phyloP scores from a whole-genome alignment of 148 eudicot genomes.

The Heliamphora exappendiculata region DNA sequence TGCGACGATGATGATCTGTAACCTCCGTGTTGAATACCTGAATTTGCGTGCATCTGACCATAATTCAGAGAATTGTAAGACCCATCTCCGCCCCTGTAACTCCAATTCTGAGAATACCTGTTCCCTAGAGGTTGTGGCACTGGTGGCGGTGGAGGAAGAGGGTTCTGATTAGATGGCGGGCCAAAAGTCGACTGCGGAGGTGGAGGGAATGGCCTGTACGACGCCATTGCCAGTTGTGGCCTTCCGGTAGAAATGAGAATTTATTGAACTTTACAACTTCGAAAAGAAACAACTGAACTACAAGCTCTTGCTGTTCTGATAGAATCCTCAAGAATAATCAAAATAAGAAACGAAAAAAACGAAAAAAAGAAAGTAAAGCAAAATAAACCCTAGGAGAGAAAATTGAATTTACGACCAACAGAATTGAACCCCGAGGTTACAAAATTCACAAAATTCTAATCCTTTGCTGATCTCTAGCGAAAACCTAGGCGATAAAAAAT shows the following conservation, averaged over 20 bases:
- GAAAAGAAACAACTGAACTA: background rate
- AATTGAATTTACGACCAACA: background rate
- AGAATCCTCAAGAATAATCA: background rate
- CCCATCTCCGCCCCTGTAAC: slow-evolving; percentile 35
- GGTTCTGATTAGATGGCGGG: slow-evolving; percentile 46
- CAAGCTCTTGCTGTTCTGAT: background rate
- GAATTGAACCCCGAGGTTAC: background rate
- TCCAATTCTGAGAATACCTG: slow-evolving; percentile 72
- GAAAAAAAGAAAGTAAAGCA: too few relatives aligned
- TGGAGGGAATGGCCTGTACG: slow-evolving; percentile 83
- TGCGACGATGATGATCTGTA: slow-evolving; percentile 22
- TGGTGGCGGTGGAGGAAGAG: slow-evolving; percentile 37
- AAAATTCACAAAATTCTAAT: background rate
- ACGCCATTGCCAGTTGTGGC: slow-evolving; percentile 43
- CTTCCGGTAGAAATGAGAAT: background rate
- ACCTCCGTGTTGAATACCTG: slow-evolving; percentile 39
- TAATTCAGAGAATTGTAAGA: slow-evolving; percentile 36
- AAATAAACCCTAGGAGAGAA: background rate
- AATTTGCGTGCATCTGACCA: slow-evolving; percentile 29
- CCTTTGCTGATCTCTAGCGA: background rate
- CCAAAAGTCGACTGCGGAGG: slow-evolving; percentile 59
- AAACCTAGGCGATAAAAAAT: background rate
- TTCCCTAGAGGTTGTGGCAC: slow-evolving; percentile 40
- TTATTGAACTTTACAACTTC: background rate
- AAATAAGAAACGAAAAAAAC: too few relatives aligned